phyloP scores from a whole-genome alignment of 768 basidiomycete species.

The Leucogyrophana mollusca region DNA sequence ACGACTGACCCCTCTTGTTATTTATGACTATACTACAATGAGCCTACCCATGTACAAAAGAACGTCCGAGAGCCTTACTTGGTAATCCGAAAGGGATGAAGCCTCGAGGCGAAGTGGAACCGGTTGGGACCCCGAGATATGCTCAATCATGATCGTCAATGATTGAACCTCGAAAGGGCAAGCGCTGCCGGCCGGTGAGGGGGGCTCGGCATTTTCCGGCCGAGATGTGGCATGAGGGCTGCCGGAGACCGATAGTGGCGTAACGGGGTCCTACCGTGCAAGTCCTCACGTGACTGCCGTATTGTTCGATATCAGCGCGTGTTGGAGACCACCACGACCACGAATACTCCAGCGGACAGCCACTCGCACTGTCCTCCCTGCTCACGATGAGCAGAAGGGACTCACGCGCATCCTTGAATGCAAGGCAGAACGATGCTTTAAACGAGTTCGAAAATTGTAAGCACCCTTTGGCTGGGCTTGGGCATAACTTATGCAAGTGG shows the following conservation, averaged over 20 bases:
- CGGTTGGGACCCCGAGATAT: too few relatives aligned
- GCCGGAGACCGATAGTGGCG: too few relatives aligned
- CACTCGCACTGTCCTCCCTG: conserved; percentile 17
- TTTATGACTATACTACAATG: conserved; percentile 13
- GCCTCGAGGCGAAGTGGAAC: conserved; percentile 23
- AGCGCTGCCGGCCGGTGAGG: too few relatives aligned
- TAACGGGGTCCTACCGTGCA: too few relatives aligned
- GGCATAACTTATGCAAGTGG: conserved; percentile 25
- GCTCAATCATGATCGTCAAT: background rate
- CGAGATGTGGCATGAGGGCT: background rate
- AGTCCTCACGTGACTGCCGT: conserved; percentile 22
- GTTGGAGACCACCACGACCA: conserved; percentile 15
- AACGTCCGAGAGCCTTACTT: conserved; percentile 11
- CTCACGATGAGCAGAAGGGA: conserved; percentile 34
- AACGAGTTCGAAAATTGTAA: conserved; percentile 84
- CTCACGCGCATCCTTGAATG: conserved; percentile 48
- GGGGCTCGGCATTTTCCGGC: too few relatives aligned
- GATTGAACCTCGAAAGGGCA: background rate
- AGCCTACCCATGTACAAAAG: conserved; percentile 6
- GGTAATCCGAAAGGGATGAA: conserved; percentile 26
- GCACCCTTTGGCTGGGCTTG: conserved; percentile 29
- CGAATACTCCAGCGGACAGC: conserved; percentile 13
- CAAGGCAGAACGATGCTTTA: conserved; percentile 75
- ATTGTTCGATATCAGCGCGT: conserved; percentile 37
- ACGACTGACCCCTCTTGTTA: conserved; percentile 6